These are phyloP conservation scores for Penicillium psychrosexuale DNA, from an alignment of 2,329 filamentous ascomycete genomes.

Conservation along the genomic window DNA sequence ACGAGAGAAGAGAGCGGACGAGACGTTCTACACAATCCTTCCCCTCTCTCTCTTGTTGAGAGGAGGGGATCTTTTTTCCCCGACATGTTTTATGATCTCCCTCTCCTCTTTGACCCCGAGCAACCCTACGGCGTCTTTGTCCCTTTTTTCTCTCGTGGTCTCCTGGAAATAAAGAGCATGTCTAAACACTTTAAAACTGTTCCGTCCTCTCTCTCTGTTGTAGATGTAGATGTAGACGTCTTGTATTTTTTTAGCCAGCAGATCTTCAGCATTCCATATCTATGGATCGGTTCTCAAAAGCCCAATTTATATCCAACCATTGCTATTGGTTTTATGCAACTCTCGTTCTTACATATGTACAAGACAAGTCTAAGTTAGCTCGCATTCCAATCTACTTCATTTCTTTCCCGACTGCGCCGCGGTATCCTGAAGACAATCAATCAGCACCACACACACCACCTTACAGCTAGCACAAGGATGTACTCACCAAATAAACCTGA, in stretches of 20 bases:
- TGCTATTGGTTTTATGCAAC: not conserved
- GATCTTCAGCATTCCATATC: not conserved
- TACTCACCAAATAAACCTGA: constrained; percentile 41
- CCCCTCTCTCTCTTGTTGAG: constrained; percentile 13
- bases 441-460: not conserved
- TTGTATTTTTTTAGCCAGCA: not conserved
- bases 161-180: constrained; percentile 34
- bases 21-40: constrained; percentile 14
- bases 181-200: constrained; percentile 27
- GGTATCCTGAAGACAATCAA: constrained; percentile 28
- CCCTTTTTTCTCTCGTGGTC: constrained; percentile 28
- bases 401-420: constrained; percentile 36
- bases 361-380: not conserved
- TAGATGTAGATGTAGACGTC: constrained; percentile 7
- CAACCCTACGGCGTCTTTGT: constrained; percentile 26
- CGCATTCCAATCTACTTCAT: constrained; percentile 11
- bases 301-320: not conserved
- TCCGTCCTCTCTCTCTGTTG: constrained; percentile 7
- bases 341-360: not conserved
- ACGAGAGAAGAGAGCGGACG: constrained; percentile 25
- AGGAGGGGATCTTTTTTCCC: constrained; percentile 19
- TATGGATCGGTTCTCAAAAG: not conserved
- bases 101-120: constrained; percentile 28
- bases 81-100: constrained; percentile 23
- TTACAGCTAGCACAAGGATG: not conserved